These are phyloP conservation scores for Penicillium maclennaniae DNA, from an alignment of 495 filamentous ascomycete genomes.

Conservation along the genomic window DNA sequence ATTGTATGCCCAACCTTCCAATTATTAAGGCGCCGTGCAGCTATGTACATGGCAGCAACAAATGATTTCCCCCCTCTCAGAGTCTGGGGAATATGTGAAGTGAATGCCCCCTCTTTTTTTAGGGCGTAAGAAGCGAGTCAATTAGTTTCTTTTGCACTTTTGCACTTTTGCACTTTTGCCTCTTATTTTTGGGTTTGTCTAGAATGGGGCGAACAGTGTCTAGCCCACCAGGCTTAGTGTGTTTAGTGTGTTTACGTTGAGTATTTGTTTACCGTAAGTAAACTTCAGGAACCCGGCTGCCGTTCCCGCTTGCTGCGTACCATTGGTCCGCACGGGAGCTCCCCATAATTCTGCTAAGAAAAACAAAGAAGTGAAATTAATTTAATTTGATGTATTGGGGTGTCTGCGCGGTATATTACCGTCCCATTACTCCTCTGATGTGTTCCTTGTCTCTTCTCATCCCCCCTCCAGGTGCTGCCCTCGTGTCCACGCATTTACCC, in stretches of 20 bases:
- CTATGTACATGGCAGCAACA: background rate
- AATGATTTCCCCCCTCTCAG: background rate
- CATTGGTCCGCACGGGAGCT: slow-evolving; percentile 19
- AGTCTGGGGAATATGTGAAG: background rate
- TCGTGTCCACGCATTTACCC: background rate
- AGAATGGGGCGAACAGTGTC: background rate
- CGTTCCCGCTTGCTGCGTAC: slow-evolving; percentile 2
- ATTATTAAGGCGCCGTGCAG: slow-evolving; percentile 19
- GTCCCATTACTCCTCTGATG: background rate
- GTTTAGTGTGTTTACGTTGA: background rate
- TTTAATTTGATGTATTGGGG: background rate
- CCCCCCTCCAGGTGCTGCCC: background rate
- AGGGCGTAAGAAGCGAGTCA: background rate
- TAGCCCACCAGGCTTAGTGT: background rate
- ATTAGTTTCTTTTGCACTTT: background rate
- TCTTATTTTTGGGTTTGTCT: background rate
- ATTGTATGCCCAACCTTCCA: slow-evolving; percentile 24
- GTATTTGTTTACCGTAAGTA: slow-evolving; percentile 2
- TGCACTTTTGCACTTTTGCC: background rate
- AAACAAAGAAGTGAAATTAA: background rate
- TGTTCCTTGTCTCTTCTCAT: background rate
- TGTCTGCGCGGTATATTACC: background rate
- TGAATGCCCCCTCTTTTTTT: background rate
- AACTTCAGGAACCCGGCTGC: slow-evolving; percentile 12
- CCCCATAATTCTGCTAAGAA: slow-evolving; percentile 5